Evolutionary conservation across 768 basidiomycete species (phyloP).

Genomic region (Tylopilus rubrobrunneus): DNA sequence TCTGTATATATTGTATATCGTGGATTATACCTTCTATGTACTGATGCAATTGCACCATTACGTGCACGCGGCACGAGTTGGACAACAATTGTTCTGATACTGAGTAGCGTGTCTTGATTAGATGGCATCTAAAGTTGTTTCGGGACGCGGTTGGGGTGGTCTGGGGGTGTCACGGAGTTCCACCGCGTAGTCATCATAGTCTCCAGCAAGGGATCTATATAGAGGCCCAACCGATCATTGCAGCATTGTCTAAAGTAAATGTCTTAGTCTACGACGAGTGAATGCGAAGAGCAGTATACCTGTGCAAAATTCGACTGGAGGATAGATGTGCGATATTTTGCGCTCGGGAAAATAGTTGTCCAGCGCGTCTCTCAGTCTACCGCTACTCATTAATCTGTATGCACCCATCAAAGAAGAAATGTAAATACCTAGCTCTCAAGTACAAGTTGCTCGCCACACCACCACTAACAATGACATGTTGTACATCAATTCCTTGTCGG

Average conservation of each 20-base stretch:
- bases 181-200: conserved; percentile 35
- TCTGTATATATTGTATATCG: too few relatives aligned
- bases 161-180: conserved; percentile 40
- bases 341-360: conserved; percentile 22
- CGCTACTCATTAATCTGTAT: not conserved
- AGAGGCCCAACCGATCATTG: conserved; percentile 96
- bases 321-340: conserved; percentile 52
- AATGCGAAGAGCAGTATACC: conserved; percentile 39
- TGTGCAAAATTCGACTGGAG: conserved; percentile 79
- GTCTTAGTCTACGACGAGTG: not conserved
- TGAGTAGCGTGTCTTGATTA: not conserved
- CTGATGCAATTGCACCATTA: too few relatives aligned
- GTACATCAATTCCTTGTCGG: conserved; percentile 44
- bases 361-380: conserved; percentile 34
- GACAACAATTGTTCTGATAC: not conserved
- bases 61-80: too few relatives aligned
- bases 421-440: conserved; percentile 58
- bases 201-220: conserved; percentile 60
- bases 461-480: conserved; percentile 77
- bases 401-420: not conserved
- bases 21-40: too few relatives aligned
- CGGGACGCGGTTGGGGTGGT: not conserved
- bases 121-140: not conserved
- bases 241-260: conserved; percentile 75
- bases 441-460: conserved; percentile 88